Evolutionary conservation across 176 grass and related monocot species (phyloP).

Genomic region (Luzula sylvatica): DNA sequence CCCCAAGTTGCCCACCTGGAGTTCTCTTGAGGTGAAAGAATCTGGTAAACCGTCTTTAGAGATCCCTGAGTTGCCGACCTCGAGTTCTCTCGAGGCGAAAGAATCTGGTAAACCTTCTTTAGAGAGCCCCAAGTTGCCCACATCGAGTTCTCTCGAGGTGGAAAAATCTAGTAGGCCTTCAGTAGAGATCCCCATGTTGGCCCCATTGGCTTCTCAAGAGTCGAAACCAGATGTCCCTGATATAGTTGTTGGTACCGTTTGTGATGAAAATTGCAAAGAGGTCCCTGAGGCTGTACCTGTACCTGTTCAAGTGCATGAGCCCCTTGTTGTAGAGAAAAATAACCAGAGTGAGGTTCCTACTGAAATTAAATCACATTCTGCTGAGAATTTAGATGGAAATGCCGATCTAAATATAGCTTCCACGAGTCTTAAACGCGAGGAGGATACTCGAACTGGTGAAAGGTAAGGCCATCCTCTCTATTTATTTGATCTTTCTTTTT

Average conservation of each 20-base stretch:
- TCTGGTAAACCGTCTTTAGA: conserved; percentile 1
- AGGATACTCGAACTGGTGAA: not conserved
- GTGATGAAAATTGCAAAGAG: conserved; percentile 23
- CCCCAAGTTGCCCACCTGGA: not conserved
- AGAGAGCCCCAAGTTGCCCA: conserved; percentile 3
- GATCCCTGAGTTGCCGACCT: not conserved
- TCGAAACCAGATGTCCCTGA: conserved; percentile 6
- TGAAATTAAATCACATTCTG: conserved; percentile 19
- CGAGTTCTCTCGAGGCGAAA: not conserved
- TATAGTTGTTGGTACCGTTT: conserved; percentile 8
- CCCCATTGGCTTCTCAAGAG: conserved; percentile 2
- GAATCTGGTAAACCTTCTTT: not conserved
- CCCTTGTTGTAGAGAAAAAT: conserved; percentile 17
- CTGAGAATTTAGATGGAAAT: conserved; percentile 27
- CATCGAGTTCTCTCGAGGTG: not conserved
- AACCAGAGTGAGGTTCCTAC: conserved; percentile 19
- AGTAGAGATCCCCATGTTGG: conserved; percentile 1
- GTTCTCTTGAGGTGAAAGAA: not conserved
- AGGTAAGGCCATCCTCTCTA: conserved; percentile 1
- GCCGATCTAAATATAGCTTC: not conserved
- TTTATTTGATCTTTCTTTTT: not conserved
- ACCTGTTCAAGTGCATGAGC: not conserved
- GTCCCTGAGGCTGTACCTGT: not conserved
- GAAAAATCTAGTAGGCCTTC: not conserved
- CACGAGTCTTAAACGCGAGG: not conserved